These are phyloP conservation scores for Nepenthes gracilis DNA, from an alignment of 148 eudicot genomes.

Conservation along the genomic window DNA sequence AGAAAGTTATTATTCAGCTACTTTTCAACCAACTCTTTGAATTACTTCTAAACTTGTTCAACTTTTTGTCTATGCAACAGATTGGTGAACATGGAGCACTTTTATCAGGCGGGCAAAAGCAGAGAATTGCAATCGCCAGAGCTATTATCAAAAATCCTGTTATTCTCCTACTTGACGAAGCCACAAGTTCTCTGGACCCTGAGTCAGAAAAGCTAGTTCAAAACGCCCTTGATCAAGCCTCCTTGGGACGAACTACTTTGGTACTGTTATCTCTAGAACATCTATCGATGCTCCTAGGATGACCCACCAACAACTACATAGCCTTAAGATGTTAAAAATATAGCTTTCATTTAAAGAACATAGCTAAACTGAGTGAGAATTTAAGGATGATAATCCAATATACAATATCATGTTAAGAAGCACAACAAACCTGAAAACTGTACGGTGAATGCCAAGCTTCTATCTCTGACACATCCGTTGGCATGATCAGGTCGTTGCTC, in stretches of 20 bases:
- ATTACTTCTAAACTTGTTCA: not conserved
- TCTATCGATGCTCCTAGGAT: not conserved
- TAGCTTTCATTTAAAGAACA: too few species aligned
- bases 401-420: not conserved
- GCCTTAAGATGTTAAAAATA: too few species aligned
- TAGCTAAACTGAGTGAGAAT: too few species aligned
- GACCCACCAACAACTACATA: too few species aligned
- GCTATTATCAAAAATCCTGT: slow-evolving; percentile 81
- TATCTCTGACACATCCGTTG: not conserved
- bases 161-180: slow-evolving; percentile 89
- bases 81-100: slow-evolving; percentile 89
- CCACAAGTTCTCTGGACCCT: slow-evolving; percentile 88
- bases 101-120: slow-evolving; percentile 93
- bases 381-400: not conserved
- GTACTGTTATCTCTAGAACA: slow-evolving; percentile 17
- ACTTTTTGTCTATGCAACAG: slow-evolving; percentile 16
- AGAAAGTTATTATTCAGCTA: not conserved
- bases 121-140: slow-evolving; percentile 83
- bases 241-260: slow-evolving; percentile 84
- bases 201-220: slow-evolving; percentile 82
- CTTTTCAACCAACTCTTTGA: not conserved
- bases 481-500: slow-evolving; percentile 67
- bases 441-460: not conserved
- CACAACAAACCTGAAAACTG: not conserved
- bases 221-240: slow-evolving; percentile 78